These are phyloP conservation scores for Sarcodon sp. DNA, from an alignment of 768 basidiomycete species.

Conservation along the genomic window DNA sequence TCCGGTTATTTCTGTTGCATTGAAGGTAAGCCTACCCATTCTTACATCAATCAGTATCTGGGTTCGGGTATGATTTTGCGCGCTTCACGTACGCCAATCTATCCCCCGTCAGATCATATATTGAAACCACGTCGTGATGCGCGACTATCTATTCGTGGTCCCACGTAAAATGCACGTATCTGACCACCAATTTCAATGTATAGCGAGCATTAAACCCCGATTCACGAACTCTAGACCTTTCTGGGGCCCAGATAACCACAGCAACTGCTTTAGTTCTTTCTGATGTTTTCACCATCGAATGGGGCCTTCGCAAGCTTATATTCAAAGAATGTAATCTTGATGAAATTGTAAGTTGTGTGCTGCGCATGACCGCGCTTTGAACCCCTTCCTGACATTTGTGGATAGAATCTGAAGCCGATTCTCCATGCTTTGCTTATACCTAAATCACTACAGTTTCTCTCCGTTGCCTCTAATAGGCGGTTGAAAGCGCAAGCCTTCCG, in stretches of 20 bases:
- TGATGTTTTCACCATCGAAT: conserved; percentile 86
- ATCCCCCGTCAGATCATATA: too few relatives aligned
- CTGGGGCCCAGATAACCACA: conserved; percentile 60
- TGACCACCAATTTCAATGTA: background rate
- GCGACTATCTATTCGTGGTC: background rate
- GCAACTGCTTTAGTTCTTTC: conserved; percentile 71
- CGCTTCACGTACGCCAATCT: background rate
- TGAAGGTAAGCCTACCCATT: conserved; percentile 40
- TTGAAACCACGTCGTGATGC: background rate
- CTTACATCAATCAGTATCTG: conserved; percentile 6
- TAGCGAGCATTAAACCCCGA: conserved; percentile 39
- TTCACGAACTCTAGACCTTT: conserved; percentile 70
- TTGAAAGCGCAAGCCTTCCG: conserved; percentile 70
- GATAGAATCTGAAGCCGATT: conserved; percentile 68
- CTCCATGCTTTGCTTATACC: conserved; percentile 85
- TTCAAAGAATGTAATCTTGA: conserved; percentile 84
- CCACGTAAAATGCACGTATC: too few relatives aligned
- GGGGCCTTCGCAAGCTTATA: conserved; percentile 79
- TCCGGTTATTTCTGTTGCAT: conserved; percentile 47
- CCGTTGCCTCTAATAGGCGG: conserved; percentile 76
- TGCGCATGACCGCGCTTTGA: background rate
- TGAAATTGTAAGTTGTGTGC: conserved; percentile 42
- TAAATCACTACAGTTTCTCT: conserved; percentile 66
- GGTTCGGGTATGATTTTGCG: background rate
- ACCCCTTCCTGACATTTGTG: conserved; percentile 15